Evolutionary conservation across 2,329 filamentous ascomycete genomes (phyloP), one percentile per base, ranked within the genome.

Genomic region (Lecanicillium sp.): DNA sequence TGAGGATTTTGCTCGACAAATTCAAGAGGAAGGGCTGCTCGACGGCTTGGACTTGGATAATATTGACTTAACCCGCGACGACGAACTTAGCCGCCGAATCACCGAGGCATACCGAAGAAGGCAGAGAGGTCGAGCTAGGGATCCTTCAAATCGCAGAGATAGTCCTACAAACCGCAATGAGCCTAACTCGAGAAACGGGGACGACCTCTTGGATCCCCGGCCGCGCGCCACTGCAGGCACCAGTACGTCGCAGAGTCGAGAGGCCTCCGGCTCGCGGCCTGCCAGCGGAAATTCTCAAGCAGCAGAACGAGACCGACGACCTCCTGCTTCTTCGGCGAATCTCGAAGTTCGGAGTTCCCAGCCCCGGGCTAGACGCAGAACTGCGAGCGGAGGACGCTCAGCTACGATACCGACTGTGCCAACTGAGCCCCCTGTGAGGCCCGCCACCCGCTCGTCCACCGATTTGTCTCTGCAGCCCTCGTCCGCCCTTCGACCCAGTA

Each of bases 1-100:
- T 51, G 79, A 93, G 56, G 89, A 93, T 51, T 94, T 96, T 58
- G 79, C 94, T 55, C 80, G 88, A 36, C 89, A 95, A 61, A 95
- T 95, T 51, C 78, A 90, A 56, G 85, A 91, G 54, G 89, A 95
- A 60, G 90, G 91, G 0, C 69, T 96, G 17, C 67, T 95, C 27
- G 88, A 96, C 58, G 90, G 89, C 15, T 81, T 96, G 39, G 90
- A 96, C 61, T 70, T 96, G 48, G 87, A 93, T 58, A 90, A 90
- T 54, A 82, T 96, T 46, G 90, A 91, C 53, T 75, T 89, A 14
- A 80, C 73, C 41, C 87, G 90, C 58, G 89, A 96, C 61, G 90
- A 96, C 59, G 88, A 94, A 59, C 80, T 97, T 14, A 95, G 87
- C 54, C 86, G 91, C 59, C 83, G 86, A 51, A 95, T 97, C 57